A percentile compares a stretch with the other conserved stretches of the same genome.
phyloP scores from a whole-genome alignment of 768 basidiomycete species.

The Lactifluus subvellereus region DNA sequence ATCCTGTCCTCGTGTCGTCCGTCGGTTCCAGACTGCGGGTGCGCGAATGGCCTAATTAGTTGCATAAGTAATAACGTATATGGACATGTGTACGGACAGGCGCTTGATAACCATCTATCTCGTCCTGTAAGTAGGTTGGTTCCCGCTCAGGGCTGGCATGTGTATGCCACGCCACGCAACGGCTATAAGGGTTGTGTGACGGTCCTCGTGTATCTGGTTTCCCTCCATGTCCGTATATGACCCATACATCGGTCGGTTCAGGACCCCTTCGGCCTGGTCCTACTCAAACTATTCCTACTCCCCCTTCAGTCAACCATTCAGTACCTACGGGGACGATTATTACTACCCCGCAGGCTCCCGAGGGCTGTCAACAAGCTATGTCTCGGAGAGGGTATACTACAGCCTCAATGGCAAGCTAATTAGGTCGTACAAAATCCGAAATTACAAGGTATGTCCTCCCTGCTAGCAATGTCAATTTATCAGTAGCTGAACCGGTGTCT shows the following conservation, averaged over 20 bases:
- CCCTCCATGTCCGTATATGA: conserved; percentile 17
- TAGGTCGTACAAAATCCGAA: conserved; percentile 12
- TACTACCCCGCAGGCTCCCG: background rate
- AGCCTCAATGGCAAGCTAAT: conserved; percentile 14
- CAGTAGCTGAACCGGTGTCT: background rate
- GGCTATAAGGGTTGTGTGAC: conserved; percentile 7
- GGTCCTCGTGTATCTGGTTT: background rate
- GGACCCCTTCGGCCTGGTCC: conserved; percentile 8
- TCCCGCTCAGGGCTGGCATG: background rate
- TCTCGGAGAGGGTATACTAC: conserved; percentile 17
- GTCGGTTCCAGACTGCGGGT: background rate
- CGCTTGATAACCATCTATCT: conserved; percentile 4
- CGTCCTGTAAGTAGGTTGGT: background rate
- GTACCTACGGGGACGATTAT: background rate
- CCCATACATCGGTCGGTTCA: conserved; percentile 9
- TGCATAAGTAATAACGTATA: conserved; percentile 7
- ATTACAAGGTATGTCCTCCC: conserved; percentile 3
- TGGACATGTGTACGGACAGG: background rate
- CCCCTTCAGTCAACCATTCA: background rate
- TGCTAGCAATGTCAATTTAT: background rate
- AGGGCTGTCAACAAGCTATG: background rate
- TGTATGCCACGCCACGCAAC: conserved; percentile 9
- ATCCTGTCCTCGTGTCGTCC: background rate
- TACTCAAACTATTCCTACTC: conserved; percentile 4
- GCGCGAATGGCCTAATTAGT: background rate